Percentiles rank a stretch among this genome's conserved stretches.
These are phyloP conservation scores for Platanus orientalis DNA, from an alignment of 164 flowering plant genomes.

Conservation along the genomic window DNA sequence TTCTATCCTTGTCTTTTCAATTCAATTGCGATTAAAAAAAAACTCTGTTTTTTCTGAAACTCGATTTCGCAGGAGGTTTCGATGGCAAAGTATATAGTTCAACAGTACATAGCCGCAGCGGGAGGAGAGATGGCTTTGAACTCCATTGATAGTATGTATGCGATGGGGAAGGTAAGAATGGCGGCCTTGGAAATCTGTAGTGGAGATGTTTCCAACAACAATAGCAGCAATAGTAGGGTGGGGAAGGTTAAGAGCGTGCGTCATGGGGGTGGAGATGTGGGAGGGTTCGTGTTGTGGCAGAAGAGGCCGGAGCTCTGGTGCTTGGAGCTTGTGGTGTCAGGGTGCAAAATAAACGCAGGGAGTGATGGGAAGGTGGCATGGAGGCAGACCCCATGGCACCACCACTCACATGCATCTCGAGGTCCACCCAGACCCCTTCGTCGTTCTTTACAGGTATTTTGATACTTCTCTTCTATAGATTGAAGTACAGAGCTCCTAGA, in stretches of 20 bases:
- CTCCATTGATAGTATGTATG: slow-evolving; percentile 71
- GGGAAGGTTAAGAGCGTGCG: slow-evolving; percentile 35
- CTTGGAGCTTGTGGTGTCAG: slow-evolving; percentile 74
- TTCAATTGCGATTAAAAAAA: too few relatives aligned
- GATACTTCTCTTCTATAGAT: too few relatives aligned
- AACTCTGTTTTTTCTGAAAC: too few relatives aligned
- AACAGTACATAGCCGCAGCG: slow-evolving; percentile 79
- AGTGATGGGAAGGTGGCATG: slow-evolving; percentile 90
- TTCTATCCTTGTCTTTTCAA: too few relatives aligned
- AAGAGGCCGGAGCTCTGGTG: slow-evolving; percentile 88
- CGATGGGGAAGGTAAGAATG: slow-evolving; percentile 89
- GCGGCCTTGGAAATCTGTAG: slow-evolving; percentile 45
- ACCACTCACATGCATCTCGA: slow-evolving; percentile 83
- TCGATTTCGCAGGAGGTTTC: slow-evolving; percentile 76
- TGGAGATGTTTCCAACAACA: slow-evolving; percentile 29
- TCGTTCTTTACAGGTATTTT: slow-evolving; percentile 80
- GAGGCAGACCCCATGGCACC: slow-evolving; percentile 98
- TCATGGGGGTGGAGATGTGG: slow-evolving; percentile 59
- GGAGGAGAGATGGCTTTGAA: slow-evolving; percentile 73
- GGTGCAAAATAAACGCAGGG: slow-evolving; percentile 90
- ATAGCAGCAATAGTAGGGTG: slow-evolving; percentile 14
- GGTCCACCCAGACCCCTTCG: slow-evolving; percentile 97
- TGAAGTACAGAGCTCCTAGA: too few relatives aligned
- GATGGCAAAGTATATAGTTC: slow-evolving; percentile 86
- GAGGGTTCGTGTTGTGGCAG: slow-evolving; percentile 93